phyloP scores from a whole-genome alignment of 257 asterid species.

The Nicotiana paniculata region DNA sequence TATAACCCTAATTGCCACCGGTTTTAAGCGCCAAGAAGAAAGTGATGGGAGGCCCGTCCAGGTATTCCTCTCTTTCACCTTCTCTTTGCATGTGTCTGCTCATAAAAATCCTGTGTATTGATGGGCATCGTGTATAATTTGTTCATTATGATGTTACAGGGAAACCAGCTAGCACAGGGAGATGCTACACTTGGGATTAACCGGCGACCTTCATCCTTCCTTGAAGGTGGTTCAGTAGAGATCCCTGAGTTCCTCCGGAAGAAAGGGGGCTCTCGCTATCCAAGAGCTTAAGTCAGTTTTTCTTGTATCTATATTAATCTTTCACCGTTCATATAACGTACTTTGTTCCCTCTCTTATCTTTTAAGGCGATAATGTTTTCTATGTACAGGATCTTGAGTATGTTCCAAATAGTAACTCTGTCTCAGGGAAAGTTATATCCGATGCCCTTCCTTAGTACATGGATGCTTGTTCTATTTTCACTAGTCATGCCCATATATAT shows the following conservation, averaged over 20 bases:
- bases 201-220: conserved; percentile 62
- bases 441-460: background rate
- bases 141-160: conserved; percentile 32
- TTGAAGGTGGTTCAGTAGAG: conserved; percentile 70
- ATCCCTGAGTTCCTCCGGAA: conserved; percentile 88
- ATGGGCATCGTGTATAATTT: background rate
- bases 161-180: conserved; percentile 52
- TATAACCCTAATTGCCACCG: conserved; percentile 91
- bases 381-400: background rate
- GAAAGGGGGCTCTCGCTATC: conserved; percentile 85
- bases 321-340: background rate
- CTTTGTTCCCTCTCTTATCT: background rate
- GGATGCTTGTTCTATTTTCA: background rate
- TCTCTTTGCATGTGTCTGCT: background rate
- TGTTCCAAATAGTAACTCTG: background rate
- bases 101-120: background rate
- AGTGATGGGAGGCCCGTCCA: conserved; percentile 58
- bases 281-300: conserved; percentile 51
- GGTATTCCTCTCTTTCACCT: conserved; percentile 30
- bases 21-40: conserved; percentile 90
- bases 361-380: background rate
- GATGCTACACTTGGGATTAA: conserved; percentile 51
- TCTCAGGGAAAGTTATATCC: background rate
- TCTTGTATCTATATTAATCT: background rate
- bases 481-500: background rate